Conservation (phyloP, 192 early-diverging fungal genomes). For the Pilaira anomala region DNA sequence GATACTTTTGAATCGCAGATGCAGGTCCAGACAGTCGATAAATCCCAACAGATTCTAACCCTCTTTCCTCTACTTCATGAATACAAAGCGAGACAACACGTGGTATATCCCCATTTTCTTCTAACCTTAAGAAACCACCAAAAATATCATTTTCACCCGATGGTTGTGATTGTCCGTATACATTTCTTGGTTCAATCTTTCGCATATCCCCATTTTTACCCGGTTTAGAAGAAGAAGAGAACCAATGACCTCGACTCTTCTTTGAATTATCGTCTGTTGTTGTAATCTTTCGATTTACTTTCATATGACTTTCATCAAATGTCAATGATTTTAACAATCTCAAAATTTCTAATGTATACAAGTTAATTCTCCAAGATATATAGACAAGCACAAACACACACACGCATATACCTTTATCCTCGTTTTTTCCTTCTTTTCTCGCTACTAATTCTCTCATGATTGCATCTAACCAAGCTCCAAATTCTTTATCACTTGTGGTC, state of each 20-base stretch:
- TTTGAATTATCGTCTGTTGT: not conserved
- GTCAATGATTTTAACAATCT: slow-evolving; percentile 17
- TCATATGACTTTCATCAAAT: slow-evolving; percentile 26
- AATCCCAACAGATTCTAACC: slow-evolving; percentile 67
- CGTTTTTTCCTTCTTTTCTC: slow-evolving; percentile 26
- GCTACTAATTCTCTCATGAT: slow-evolving; percentile 39
- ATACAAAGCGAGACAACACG: slow-evolving; percentile 68
- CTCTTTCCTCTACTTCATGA: slow-evolving; percentile 66
- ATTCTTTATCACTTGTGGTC: slow-evolving; percentile 30
- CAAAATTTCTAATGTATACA: slow-evolving; percentile 14
- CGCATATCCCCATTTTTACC: not conserved
- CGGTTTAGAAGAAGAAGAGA: not conserved
- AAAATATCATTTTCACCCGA: slow-evolving; percentile 32
- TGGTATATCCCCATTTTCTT: slow-evolving; percentile 49
- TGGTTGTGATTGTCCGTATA: slow-evolving; percentile 1
- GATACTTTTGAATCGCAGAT: slow-evolving; percentile 62
- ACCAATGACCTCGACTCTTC: slow-evolving; percentile 13
- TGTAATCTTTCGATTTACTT: slow-evolving; percentile 30
- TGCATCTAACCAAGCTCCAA: slow-evolving; percentile 34
- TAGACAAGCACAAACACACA: too few species aligned
- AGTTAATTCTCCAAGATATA: too few species aligned
- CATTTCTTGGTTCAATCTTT: slow-evolving; percentile 1
- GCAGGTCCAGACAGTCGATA: slow-evolving; percentile 70
- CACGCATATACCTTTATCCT: slow-evolving; percentile 3
- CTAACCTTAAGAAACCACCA: slow-evolving; percentile 31